These are phyloP conservation scores for Saccharomycopsis amapae DNA, from an alignment of 805 yeast species.

Conservation along the genomic window DNA sequence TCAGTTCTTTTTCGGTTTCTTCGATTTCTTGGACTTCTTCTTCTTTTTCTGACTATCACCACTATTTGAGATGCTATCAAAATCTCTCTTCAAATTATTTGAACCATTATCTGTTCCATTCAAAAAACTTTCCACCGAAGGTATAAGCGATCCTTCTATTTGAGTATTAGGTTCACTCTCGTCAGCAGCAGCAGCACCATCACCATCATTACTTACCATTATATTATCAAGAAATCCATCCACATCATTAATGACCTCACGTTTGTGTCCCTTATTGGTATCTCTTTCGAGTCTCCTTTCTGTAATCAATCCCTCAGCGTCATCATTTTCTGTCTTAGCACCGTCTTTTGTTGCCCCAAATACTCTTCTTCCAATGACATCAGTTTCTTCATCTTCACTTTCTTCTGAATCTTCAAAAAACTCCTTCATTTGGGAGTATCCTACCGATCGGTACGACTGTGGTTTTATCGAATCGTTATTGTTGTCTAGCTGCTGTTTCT, in stretches of 20 bases:
- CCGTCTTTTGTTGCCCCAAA: neutral
- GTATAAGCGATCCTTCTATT: neutral
- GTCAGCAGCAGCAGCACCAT: conserved; percentile 1
- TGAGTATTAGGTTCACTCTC: neutral
- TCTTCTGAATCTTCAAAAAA: conserved; percentile 10
- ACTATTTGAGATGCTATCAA: neutral
- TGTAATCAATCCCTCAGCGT: neutral
- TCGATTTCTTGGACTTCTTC: too few relatives aligned
- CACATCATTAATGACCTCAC: neutral
- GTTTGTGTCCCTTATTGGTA: neutral
- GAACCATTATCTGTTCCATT: neutral
- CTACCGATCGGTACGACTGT: conserved; percentile 6
- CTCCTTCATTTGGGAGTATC: conserved; percentile 16
- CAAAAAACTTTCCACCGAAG: conserved; percentile 5
- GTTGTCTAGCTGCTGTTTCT: neutral
- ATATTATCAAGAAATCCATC: neutral
- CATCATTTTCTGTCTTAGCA: neutral
- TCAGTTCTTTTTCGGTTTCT: neutral
- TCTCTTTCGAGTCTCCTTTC: neutral
- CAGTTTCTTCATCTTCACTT: neutral
- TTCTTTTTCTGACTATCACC: neutral
- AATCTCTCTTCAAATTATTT: neutral
- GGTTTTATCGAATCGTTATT: neutral
- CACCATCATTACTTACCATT: neutral
- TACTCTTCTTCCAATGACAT: neutral